A percentile compares a stretch with the other conserved stretches of the same genome.
Evolutionary conservation across 345 rosid genomes (phyloP).

Genomic region (Pistacia vera): DNA sequence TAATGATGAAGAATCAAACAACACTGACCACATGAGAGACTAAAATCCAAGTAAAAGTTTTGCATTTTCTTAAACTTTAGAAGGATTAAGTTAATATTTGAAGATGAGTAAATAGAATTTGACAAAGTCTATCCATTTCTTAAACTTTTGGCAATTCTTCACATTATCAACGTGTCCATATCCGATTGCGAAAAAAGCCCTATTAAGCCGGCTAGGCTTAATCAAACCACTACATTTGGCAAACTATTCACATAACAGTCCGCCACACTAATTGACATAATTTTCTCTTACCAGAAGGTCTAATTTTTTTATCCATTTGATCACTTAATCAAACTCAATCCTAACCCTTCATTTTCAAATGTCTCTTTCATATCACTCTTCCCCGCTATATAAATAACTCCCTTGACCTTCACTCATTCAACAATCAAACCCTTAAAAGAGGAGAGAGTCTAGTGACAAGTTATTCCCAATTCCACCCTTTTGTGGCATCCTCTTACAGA

Average conservation of each 20-base stretch:
- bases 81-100: no score
- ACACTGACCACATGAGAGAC: no score
- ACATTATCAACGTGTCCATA: background rate
- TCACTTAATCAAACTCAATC: background rate
- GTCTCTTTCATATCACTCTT: background rate
- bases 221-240: constrained; percentile 25
- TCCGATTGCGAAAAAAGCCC: no score
- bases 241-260: background rate
- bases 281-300: constrained; percentile 13
- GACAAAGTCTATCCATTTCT: no score
- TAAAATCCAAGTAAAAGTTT: no score
- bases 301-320: constrained; percentile 19
- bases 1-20: no score
- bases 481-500: background rate
- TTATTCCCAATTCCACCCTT: background rate
- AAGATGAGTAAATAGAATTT: no score
- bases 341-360: background rate
- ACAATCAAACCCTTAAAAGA: constrained; percentile 2
- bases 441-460: background rate
- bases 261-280: constrained; percentile 13
- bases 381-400: constrained; percentile 15
- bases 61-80: no score
- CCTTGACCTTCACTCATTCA: constrained; percentile 1
- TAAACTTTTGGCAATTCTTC: background rate
- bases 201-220: constrained; percentile 18